These are phyloP conservation scores for Neocucurbitaria cava DNA, from an alignment of 2,329 filamentous ascomycete species.

Conservation along the genomic window DNA sequence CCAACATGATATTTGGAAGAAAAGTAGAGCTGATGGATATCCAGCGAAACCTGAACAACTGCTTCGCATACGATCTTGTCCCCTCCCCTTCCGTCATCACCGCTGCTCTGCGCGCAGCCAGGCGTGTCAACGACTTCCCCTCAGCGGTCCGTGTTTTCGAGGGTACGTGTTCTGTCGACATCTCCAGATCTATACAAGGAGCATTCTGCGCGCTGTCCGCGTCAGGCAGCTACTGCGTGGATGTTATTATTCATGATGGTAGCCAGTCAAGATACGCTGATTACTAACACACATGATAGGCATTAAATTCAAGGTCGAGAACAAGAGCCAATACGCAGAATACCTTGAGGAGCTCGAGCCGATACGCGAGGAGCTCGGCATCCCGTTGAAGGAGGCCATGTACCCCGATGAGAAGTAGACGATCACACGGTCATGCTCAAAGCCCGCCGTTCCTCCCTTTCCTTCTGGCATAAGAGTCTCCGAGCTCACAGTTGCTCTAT, in stretches of 20 bases:
- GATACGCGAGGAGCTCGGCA: constrained; percentile 90
- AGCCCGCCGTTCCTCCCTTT: constrained; percentile 15
- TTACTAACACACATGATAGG: constrained; percentile 61
- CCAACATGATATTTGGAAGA: background rate
- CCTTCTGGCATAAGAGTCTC: constrained; percentile 17
- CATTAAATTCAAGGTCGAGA: constrained; percentile 99
- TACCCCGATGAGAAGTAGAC: constrained; percentile 67
- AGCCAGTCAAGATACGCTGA: constrained; percentile 13
- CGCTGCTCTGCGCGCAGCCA: constrained; percentile 90
- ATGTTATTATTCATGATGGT: background rate
- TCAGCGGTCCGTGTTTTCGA: constrained; percentile 98
- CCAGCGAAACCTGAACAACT: constrained; percentile 97
- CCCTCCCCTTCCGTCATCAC: constrained; percentile 89
- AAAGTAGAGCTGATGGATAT: constrained; percentile 21
- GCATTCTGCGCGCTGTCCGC: background rate
- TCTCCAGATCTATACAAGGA: background rate
- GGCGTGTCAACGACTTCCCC: constrained; percentile 97
- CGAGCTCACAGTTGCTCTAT: constrained; percentile 19
- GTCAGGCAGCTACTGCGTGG: background rate
- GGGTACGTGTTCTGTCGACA: constrained; percentile 65
- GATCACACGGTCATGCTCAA: constrained; percentile 15
- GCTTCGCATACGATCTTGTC: constrained; percentile 99
- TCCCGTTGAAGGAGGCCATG: constrained; percentile 89
- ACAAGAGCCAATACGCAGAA: constrained; percentile 95
- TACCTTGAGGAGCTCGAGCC: constrained; percentile 93